These are phyloP conservation scores for Stevia rebaudiana DNA, from an alignment of 140 eudicot species.

Conservation along the genomic window DNA sequence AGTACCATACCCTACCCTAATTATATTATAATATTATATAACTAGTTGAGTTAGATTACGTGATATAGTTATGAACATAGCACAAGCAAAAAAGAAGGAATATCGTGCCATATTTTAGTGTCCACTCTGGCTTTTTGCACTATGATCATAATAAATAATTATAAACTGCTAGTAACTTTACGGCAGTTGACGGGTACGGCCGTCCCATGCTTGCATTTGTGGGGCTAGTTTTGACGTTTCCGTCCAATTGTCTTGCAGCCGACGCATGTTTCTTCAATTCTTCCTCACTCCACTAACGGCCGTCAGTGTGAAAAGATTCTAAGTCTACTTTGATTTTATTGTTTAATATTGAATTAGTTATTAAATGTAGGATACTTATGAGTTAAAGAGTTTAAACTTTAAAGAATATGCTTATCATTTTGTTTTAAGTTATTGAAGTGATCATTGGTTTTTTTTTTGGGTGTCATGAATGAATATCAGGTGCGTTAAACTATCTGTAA, in stretches of 20 bases:
- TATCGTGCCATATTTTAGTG: no score
- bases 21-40: no score
- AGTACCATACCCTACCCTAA: no score
- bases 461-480: not conserved
- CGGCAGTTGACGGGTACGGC: slow-evolving; percentile 8
- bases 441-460: not conserved
- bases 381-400: not conserved
- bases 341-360: not conserved
- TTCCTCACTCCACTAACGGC: slow-evolving; percentile 24
- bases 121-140: no score
- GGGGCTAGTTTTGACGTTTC: slow-evolving; percentile 11
- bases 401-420: not conserved
- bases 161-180: not conserved
- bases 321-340: not conserved
- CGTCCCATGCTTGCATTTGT: slow-evolving; percentile 29
- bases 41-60: no score
- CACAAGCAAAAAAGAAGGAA: no score
- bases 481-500: no score
- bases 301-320: slow-evolving; percentile 18
- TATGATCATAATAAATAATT: no score
- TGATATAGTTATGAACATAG: no score
- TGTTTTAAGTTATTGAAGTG: not conserved
- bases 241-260: slow-evolving; percentile 17
- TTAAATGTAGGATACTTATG: not conserved
- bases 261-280: not conserved